phyloP scores from a whole-genome alignment of 305 asterid genomes.

The Plantago lanceolata region DNA sequence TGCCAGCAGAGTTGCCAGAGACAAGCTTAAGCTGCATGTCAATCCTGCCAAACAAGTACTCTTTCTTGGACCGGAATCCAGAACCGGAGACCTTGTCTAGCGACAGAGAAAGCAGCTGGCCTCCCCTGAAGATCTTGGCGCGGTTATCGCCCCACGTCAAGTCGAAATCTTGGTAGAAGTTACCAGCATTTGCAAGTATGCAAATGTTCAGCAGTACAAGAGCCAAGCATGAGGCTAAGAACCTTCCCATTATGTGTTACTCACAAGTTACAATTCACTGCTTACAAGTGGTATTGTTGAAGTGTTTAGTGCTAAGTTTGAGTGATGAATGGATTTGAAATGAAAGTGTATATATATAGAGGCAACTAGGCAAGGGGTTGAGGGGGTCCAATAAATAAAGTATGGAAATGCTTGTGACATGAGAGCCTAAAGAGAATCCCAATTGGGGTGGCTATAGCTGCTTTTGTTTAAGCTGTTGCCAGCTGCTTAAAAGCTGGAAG shows the following conservation, averaged over 20 bases:
- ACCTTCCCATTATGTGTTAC: constrained; percentile 24
- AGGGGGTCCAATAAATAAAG: constrained; percentile 9
- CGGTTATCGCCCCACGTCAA: constrained; percentile 60
- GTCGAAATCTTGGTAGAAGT: constrained; percentile 57
- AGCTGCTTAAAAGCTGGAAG: constrained; percentile 51
- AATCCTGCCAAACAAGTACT: constrained; percentile 63
- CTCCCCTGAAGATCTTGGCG: constrained; percentile 54
- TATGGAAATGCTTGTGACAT: constrained; percentile 16
- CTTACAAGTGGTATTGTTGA: not conserved
- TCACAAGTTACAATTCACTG: too few species aligned
- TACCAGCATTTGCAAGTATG: constrained; percentile 40
- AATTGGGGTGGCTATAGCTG: constrained; percentile 11
- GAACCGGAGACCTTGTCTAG: constrained; percentile 69
- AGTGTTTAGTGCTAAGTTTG: not conserved
- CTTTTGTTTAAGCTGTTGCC: constrained; percentile 47
- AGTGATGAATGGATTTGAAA: constrained; percentile 24
- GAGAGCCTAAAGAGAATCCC: not conserved
- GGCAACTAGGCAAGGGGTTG: not conserved
- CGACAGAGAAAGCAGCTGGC: constrained; percentile 61
- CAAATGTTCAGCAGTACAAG: constrained; percentile 29
- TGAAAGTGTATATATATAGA: constrained; percentile 28
- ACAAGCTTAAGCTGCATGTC: constrained; percentile 86
- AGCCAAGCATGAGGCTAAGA: constrained; percentile 18
- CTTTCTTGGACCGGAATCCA: constrained; percentile 68
- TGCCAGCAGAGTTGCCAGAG: constrained; percentile 80